phyloP scores from a whole-genome alignment of 140 eudicot genomes.

The Oenanthe javanica region DNA sequence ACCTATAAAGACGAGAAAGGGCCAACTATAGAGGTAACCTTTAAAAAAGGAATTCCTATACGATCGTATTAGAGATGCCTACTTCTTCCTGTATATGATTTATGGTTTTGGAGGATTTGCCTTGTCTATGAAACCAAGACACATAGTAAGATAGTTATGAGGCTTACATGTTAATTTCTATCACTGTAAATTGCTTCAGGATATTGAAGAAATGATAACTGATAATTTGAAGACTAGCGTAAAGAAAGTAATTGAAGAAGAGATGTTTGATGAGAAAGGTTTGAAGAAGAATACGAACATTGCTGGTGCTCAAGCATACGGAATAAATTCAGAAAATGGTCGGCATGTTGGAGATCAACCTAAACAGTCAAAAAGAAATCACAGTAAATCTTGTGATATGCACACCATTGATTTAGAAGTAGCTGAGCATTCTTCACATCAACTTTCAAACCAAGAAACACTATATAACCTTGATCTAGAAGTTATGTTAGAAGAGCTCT shows the following conservation, averaged over 20 bases:
- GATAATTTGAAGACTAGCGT: slow-evolving; percentile 57
- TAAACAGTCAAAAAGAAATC: slow-evolving; percentile 21
- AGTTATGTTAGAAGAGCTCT: slow-evolving; percentile 59
- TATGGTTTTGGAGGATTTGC: not conserved
- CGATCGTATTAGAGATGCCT: no score
- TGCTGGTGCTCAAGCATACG: slow-evolving; percentile 17
- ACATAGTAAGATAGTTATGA: not conserved
- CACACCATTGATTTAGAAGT: slow-evolving; percentile 21
- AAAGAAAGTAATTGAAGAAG: slow-evolving; percentile 87
- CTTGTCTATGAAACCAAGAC: not conserved
- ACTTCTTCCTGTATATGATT: not conserved
- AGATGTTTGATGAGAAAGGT: slow-evolving; percentile 58
- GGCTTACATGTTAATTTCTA: not conserved
- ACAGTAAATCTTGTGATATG: slow-evolving; percentile 34
- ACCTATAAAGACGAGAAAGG: slow-evolving; percentile 20
- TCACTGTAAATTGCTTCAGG: slow-evolving; percentile 27
- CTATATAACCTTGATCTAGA: slow-evolving; percentile 43
- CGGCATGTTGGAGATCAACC: slow-evolving; percentile 21
- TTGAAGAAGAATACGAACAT: slow-evolving; percentile 21
- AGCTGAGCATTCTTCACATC: slow-evolving; percentile 18
- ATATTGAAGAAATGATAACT: slow-evolving; percentile 19
- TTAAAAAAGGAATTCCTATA: not conserved
- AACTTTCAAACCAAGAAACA: slow-evolving; percentile 26
- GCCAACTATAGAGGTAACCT: slow-evolving; percentile 29
- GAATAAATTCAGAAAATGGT: slow-evolving; percentile 3